A percentile compares a stretch with the other conserved stretches of the same genome.
phyloP scores from a whole-genome alignment of 73 alveolate species.

The Tetrahymena thermophila region DNA sequence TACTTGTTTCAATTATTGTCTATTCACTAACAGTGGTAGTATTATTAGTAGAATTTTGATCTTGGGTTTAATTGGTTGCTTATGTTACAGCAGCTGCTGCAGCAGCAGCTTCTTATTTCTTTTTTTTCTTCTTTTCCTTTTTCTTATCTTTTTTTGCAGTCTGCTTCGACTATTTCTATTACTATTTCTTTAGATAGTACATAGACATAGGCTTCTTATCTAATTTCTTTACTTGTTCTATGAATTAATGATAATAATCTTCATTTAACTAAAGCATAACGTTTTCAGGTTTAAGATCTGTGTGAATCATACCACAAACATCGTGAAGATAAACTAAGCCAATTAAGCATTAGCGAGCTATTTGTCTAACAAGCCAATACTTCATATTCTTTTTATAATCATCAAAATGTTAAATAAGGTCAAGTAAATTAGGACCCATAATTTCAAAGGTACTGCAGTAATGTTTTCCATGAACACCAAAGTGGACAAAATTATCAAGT shows the following conservation, averaged over 20 bases:
- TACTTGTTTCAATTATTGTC: not conserved
- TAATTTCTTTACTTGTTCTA: constrained; percentile 23
- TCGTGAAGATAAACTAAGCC: constrained; percentile 89
- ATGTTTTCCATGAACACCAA: constrained; percentile 58
- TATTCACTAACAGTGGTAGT: not conserved
- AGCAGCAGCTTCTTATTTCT: constrained; percentile 7
- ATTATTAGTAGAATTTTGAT: not conserved
- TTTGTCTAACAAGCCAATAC: constrained; percentile 70
- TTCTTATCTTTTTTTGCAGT: constrained; percentile 1
- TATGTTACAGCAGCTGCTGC: not conserved
- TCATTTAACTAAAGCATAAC: constrained; percentile 43
- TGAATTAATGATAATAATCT: constrained; percentile 15
- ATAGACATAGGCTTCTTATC: constrained; percentile 26
- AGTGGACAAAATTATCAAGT: constrained; percentile 52
- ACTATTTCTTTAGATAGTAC: constrained; percentile 13
- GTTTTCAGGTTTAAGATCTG: constrained; percentile 91
- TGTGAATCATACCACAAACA: constrained; percentile 68
- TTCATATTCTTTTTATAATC: constrained; percentile 61
- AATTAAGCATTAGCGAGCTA: constrained; percentile 69
- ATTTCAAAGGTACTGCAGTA: constrained; percentile 81
- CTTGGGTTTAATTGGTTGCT: not conserved
- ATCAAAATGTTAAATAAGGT: constrained; percentile 65
- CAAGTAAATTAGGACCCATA: constrained; percentile 67
- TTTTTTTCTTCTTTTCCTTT: constrained; percentile 23
- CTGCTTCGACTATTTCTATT: not conserved